Evolutionary conservation across 306 rosid genomes (phyloP).

Genomic region (Acacia melanoxylon): DNA sequence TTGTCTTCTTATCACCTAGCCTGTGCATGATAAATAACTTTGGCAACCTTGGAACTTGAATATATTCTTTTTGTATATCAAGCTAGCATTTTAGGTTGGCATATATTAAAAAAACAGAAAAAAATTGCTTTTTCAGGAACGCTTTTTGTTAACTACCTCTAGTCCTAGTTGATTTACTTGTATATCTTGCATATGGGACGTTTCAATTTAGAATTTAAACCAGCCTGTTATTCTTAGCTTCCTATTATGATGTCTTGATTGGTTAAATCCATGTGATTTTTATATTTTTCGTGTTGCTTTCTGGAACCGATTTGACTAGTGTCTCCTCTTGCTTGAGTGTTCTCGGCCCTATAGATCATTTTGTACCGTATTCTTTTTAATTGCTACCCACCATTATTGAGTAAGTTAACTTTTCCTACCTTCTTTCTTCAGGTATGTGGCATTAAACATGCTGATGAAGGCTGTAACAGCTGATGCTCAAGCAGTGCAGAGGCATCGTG

Average conservation of each 20-base stretch:
- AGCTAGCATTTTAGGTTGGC: background rate
- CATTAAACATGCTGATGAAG: slow-evolving; percentile 92
- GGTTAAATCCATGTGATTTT: background rate
- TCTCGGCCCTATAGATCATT: slow-evolving; percentile 15
- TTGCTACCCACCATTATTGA: slow-evolving; percentile 17
- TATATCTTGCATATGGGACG: background rate
- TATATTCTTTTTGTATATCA: background rate
- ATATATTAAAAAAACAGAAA: background rate
- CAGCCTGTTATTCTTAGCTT: background rate
- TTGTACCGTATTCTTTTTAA: background rate
- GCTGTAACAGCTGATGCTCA: slow-evolving; percentile 93
- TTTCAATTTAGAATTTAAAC: background rate
- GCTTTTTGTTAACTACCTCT: background rate
- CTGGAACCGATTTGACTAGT: background rate
- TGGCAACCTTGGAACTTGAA: background rate
- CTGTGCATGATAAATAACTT: background rate
- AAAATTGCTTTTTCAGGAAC: background rate
- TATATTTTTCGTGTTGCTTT: background rate
- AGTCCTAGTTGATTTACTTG: background rate
- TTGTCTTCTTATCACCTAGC: background rate
- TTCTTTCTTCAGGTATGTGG: slow-evolving; percentile 72
- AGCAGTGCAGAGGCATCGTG: slow-evolving; percentile 99
- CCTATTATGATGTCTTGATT: background rate
- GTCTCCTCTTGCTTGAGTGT: slow-evolving; percentile 17
- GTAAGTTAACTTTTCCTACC: slow-evolving; percentile 26